Evolutionary conservation across 192 early-diverging fungal genomes (phyloP).

Genomic region (Chytriomyces confervae): DNA sequence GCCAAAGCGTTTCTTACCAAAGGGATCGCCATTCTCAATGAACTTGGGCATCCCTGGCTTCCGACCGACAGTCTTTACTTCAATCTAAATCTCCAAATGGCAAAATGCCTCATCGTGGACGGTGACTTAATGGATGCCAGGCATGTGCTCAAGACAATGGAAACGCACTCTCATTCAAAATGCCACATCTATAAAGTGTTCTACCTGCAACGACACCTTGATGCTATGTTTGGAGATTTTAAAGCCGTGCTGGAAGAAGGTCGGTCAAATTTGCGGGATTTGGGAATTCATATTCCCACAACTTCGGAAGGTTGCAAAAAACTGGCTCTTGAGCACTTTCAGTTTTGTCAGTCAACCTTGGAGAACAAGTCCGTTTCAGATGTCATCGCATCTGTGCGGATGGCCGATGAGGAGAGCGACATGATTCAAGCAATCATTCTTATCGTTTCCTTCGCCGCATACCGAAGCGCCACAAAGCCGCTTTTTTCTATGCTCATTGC

Average conservation of each 20-base stretch:
- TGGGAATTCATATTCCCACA: conserved; percentile 35
- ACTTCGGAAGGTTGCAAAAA: conserved; percentile 14
- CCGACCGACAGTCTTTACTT: conserved; percentile 31
- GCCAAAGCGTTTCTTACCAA: conserved; percentile 30
- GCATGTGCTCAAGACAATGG: conserved; percentile 28
- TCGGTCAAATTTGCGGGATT: conserved; percentile 30
- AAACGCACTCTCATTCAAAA: conserved; percentile 13
- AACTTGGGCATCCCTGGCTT: conserved; percentile 18
- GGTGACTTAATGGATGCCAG: conserved; percentile 40
- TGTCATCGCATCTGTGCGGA: background rate
- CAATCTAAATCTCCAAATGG: conserved; percentile 35
- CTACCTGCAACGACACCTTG: conserved; percentile 25
- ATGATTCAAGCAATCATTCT: conserved; percentile 44
- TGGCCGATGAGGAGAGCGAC: conserved; percentile 22
- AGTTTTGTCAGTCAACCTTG: conserved; percentile 21
- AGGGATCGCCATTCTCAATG: conserved; percentile 28
- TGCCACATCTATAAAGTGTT: conserved; percentile 20
- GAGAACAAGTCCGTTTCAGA: conserved; percentile 13
- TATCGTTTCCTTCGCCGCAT: conserved; percentile 37
- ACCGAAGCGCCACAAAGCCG: background rate
- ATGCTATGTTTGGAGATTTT: conserved; percentile 37
- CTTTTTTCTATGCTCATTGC: conserved; percentile 21
- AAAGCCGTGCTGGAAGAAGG: conserved; percentile 38
- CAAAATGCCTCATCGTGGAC: conserved; percentile 41
- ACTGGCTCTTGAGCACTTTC: conserved; percentile 23